phyloP scores from a whole-genome alignment of 2,329 filamentous ascomycete species.

The Fusarium foetens region DNA sequence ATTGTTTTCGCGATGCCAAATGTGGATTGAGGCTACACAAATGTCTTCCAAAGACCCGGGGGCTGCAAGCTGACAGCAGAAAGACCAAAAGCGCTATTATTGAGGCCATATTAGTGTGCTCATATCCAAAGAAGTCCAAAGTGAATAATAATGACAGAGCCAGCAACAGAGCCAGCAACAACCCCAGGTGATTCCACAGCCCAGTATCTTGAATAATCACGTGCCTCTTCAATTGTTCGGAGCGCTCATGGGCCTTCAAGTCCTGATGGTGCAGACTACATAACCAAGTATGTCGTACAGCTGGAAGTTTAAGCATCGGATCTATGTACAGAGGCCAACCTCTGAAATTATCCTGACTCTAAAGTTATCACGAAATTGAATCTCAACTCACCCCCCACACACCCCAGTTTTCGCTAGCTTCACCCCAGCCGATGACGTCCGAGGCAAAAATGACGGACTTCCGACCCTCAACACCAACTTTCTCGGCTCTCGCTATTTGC shows the following conservation, averaged over 20 bases:
- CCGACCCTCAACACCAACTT: slow-evolving; percentile 41
- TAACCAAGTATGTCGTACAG: too few relatives aligned
- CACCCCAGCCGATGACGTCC: slow-evolving; percentile 48
- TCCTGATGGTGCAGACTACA: neutral
- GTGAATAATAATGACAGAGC: neutral
- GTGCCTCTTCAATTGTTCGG: neutral
- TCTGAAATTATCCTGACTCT: neutral
- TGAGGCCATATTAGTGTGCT: too few relatives aligned
- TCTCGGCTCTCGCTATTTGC: slow-evolving; percentile 23
- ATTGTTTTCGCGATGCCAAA: neutral
- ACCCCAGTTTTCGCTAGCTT: neutral
- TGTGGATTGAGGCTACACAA: neutral
- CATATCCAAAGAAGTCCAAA: too few relatives aligned
- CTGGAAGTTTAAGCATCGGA: too few relatives aligned
- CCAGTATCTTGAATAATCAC: neutral
- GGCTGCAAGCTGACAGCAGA: too few relatives aligned
- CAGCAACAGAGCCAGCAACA: neutral
- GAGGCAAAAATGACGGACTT: slow-evolving; percentile 45
- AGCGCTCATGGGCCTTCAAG: neutral
- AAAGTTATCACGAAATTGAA: neutral
- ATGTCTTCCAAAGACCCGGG: neutral
- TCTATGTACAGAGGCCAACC: neutral
- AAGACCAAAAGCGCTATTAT: too few relatives aligned
- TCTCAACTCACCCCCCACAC: neutral
- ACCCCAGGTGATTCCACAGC: neutral